Evolutionary conservation across 2,329 filamentous ascomycete genomes (phyloP), one percentile per base, ranked within the genome.

Genomic region (Claviceps africana): DNA sequence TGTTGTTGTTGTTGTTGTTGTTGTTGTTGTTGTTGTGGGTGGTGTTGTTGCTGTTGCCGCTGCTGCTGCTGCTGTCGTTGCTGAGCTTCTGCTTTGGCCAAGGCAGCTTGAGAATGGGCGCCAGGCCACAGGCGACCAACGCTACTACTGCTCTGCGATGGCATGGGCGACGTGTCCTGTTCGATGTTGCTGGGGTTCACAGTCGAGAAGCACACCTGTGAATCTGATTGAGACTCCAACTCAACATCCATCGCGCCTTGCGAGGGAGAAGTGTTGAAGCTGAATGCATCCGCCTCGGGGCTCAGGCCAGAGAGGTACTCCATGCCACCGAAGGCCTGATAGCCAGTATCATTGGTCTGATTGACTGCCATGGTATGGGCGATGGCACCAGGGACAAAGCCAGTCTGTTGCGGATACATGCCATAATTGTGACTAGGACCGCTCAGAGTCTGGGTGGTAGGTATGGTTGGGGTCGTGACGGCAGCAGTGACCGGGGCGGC

Each of bases 361-460:
- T 86, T 89, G 61, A 93, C 79, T 37, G 86, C 85, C 64, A 93
- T 79, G 13, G 90, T 86, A 67, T 81, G 86, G 43, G 85, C 82
- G 56, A 93, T 74, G 50, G 88, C 90, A 56, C 89, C 89, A 1
- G 88, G 84, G 0, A 93, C 88, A 31, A 96, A 82, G 57, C 90
- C 89, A 3, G 93, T 96, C 73, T 96, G 90, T 67, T 98, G 93
- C 72, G 88, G 87, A 73, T 96, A 94, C 64, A 88, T 82, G 62
- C 89, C 87, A 74, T 97, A 97, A 70, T 95, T 88, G 72, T 96
- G 90, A 68, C 88, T 95, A 9, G 93, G 91, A 37, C 82, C 87
- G 47, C 81, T 82, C 63, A 90, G 79, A 21, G 76, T 80, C 33
- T 78, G 76, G 56, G 73, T 70, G 8, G 77, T 67, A 19, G 79